Evolutionary conservation across 331 rosid genomes (phyloP).

Genomic region (Saraca asoca): DNA sequence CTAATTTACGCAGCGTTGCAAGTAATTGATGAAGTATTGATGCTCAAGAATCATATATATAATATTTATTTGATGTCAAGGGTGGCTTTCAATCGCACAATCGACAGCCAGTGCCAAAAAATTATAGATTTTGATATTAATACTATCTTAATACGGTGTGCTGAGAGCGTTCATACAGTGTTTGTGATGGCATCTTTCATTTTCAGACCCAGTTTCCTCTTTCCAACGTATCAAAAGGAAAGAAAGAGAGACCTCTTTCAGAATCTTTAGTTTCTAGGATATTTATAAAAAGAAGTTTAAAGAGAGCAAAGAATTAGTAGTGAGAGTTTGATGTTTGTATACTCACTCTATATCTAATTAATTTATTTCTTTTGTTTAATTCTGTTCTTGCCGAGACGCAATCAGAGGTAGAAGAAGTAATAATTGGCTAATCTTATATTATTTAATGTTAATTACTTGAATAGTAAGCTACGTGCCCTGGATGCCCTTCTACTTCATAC

Average conservation of each 20-base stretch:
- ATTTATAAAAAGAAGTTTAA: no score
- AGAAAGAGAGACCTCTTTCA: no score
- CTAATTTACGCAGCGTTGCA: no score
- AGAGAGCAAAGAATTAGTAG: no score
- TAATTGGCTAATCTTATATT: constrained; percentile 3
- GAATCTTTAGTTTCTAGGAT: no score
- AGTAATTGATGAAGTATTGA: no score
- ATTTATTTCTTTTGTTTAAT: constrained; percentile 7
- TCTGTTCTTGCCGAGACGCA: not conserved
- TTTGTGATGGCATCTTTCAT: not conserved
- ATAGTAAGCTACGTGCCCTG: constrained; percentile 51
- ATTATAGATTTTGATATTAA: constrained; percentile 16
- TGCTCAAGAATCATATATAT: no score
- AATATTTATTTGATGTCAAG: not conserved
- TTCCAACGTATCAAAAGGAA: no score
- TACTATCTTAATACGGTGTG: constrained; percentile 9
- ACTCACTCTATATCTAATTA: not conserved
- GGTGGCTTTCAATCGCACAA: constrained; percentile 3
- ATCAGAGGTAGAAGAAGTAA: not conserved
- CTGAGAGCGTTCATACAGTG: constrained; percentile 20
- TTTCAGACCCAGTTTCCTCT: not conserved
- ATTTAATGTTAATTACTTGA: constrained; percentile 21
- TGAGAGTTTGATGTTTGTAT: not conserved
- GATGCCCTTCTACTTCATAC: constrained; percentile 40
- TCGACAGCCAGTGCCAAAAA: constrained; percentile 57